A percentile compares a stretch with the other conserved stretches of the same genome.
phyloP scores from a whole-genome alignment of 1,284 basidiomycete genomes.

The Fomitopsis palustris region DNA sequence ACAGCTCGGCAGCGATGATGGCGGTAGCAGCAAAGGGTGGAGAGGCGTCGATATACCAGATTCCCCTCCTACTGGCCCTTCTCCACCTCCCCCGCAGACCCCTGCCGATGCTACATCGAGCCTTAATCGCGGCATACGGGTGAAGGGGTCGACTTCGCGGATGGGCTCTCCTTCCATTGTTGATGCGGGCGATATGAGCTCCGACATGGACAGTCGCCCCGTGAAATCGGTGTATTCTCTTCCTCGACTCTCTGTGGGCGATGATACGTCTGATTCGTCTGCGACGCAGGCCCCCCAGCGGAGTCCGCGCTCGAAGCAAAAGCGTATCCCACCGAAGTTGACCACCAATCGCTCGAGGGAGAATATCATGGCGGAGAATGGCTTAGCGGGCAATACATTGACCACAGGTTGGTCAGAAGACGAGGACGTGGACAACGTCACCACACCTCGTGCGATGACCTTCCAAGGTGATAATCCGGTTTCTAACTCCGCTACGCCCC shows the following conservation, averaged over 20 bases:
- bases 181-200: slow-evolving; percentile 25
- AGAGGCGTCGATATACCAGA: slow-evolving; percentile 31
- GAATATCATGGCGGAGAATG: slow-evolving; percentile 27
- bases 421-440: slow-evolving; percentile 44
- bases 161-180: slow-evolving; percentile 36
- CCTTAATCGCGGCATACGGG: slow-evolving; percentile 21
- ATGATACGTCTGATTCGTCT: slow-evolving; percentile 48
- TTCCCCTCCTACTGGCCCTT: slow-evolving; percentile 38
- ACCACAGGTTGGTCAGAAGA: slow-evolving; percentile 53
- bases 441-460: slow-evolving; percentile 52
- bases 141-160: slow-evolving; percentile 27
- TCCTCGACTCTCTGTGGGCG: slow-evolving; percentile 24
- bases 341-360: slow-evolving; percentile 41
- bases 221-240: slow-evolving; percentile 36
- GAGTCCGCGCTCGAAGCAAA: slow-evolving; percentile 42
- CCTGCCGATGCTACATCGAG: slow-evolving; percentile 28
- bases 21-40: slow-evolving; percentile 29
- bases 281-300: slow-evolving; percentile 30
- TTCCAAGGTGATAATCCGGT: slow-evolving; percentile 37
- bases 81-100: slow-evolving; percentile 40
- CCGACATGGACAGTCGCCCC: slow-evolving; percentile 9
- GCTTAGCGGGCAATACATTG: slow-evolving; percentile 39
- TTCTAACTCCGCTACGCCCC: slow-evolving; percentile 29
- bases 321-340: slow-evolving; percentile 43
- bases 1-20: slow-evolving; percentile 15